phyloP scores from a whole-genome alignment of 1,284 basidiomycete genomes.

The Gastroboletus turbinatus region DNA sequence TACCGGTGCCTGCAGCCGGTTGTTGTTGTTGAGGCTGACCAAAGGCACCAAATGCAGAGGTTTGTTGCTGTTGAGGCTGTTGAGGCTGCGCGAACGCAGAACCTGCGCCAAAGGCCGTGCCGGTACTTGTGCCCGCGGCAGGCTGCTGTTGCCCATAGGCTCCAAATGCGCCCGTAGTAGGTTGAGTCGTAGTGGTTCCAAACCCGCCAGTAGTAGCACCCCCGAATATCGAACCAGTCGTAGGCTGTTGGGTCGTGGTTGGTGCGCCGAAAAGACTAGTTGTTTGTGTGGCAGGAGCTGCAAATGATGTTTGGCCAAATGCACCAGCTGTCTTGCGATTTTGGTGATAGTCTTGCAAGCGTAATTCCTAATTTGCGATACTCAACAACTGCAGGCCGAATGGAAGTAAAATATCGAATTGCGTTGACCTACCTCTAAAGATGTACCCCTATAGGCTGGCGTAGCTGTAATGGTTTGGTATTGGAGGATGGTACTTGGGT shows the following conservation, averaged over 20 bases:
- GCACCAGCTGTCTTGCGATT: constrained; percentile 66
- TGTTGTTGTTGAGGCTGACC: constrained; percentile 32
- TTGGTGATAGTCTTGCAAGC: constrained; percentile 73
- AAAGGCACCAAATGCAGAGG: constrained; percentile 41
- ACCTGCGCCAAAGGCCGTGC: constrained; percentile 40
- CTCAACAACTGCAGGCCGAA: neutral
- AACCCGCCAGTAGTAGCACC: constrained; percentile 35
- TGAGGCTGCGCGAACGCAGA: constrained; percentile 38
- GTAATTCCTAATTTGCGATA: constrained; percentile 56
- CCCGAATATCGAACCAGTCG: constrained; percentile 36
- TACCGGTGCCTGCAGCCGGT: constrained; percentile 28
- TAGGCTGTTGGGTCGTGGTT: constrained; percentile 34
- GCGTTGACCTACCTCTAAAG: constrained; percentile 58
- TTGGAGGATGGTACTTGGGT: constrained; percentile 45
- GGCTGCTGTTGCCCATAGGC: constrained; percentile 31
- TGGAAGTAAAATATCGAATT: constrained; percentile 2
- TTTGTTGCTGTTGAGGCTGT: constrained; percentile 30
- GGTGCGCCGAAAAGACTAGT: constrained; percentile 43
- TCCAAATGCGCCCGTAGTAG: constrained; percentile 29
- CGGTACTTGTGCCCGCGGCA: constrained; percentile 35
- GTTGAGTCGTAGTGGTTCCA: constrained; percentile 34
- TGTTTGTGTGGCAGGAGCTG: constrained; percentile 27
- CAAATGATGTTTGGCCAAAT: constrained; percentile 43
- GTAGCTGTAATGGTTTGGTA: constrained; percentile 77
- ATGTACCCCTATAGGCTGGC: constrained; percentile 65